phyloP scores from a whole-genome alignment of 106 monocot species.

The Phalaenopsis aphrodite region DNA sequence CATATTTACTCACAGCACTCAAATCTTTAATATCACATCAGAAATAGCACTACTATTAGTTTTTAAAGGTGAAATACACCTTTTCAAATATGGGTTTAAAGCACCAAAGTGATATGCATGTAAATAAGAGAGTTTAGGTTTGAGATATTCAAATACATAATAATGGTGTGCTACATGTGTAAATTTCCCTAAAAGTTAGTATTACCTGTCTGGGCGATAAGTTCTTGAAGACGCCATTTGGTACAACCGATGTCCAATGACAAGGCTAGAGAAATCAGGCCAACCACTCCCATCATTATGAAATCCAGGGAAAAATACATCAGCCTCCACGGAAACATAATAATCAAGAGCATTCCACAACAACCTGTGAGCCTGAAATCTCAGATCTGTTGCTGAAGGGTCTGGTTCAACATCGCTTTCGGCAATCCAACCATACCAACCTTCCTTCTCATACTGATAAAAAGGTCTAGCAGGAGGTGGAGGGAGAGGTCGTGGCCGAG shows the following conservation, averaged over 20 bases:
- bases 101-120: no score
- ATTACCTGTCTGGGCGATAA: constrained; percentile 78
- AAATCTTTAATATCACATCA: no score
- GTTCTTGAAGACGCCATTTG: constrained; percentile 52
- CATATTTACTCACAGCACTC: no score
- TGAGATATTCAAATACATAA: no score
- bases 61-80: no score
- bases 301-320: constrained; percentile 88
- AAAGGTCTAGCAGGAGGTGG: constrained; percentile 77
- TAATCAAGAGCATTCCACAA: constrained; percentile 96
- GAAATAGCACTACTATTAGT: no score
- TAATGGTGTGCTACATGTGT: no score
- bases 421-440: constrained; percentile 91
- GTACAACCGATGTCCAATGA: constrained; percentile 88
- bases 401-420: constrained; percentile 57
- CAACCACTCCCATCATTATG: constrained; percentile 60
- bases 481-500: constrained; percentile 70
- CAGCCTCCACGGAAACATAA: constrained; percentile 77
- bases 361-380: constrained; percentile 60
- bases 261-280: constrained; percentile 80
- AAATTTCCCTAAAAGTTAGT: background rate
- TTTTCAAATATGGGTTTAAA: no score
- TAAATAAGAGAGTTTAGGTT: no score
- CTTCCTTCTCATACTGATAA: constrained; percentile 75
- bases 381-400: constrained; percentile 40